Base-by-base conservation (phyloP, 164 flowering plant species). In the Magnolia officinalis region DNA sequence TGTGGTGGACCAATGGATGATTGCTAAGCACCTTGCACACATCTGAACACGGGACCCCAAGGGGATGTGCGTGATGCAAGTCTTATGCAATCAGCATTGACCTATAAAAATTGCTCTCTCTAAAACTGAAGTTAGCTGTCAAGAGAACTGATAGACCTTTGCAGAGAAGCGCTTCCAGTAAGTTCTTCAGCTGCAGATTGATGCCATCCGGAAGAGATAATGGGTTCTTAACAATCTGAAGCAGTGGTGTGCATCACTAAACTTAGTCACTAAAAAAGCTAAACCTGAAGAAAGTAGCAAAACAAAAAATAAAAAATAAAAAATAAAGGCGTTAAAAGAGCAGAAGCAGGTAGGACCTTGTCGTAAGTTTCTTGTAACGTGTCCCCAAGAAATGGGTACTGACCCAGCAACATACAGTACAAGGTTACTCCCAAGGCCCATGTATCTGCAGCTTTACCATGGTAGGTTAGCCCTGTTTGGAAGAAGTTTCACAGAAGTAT, bases 391-490 rank as follows among this genome's bases (percentile, higher is more conserved):
- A 92, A 96, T 10, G 99, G 99, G 80, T 90, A 94, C 24, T 86
- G 82, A 18, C 98, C 98, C 50, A 90, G 49, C 24, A 91, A 75
- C 95, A 92, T 87, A 78, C 86, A 87, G 80, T 92, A 92, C 83
- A 96, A 85, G 51, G 99, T 92, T 72, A 94, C 90, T 73, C 99
- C 99, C 31, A 96, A 82, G 2, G 98, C 99, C 99, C 99, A 96
- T 16, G 91, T 92, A 81, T 96, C 99, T 14, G 99, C 97, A 77
- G 90, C 91, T 85, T 84, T 96, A 70, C 99, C 98, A 79, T 79
- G 90, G 80, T 96, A 96, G 14, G 93, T 91, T 70, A 86, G 73
- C 78, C 97, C 99, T 96, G 86, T 75, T 69, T 8, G 70, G 66
- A 50, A 75, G 51, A 50, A 75, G 26, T 52, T 5, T 29, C 6